Evolutionary conservation across 192 early-diverging fungal genomes (phyloP).

Genomic region (Tieghemiomyces parasiticus): DNA sequence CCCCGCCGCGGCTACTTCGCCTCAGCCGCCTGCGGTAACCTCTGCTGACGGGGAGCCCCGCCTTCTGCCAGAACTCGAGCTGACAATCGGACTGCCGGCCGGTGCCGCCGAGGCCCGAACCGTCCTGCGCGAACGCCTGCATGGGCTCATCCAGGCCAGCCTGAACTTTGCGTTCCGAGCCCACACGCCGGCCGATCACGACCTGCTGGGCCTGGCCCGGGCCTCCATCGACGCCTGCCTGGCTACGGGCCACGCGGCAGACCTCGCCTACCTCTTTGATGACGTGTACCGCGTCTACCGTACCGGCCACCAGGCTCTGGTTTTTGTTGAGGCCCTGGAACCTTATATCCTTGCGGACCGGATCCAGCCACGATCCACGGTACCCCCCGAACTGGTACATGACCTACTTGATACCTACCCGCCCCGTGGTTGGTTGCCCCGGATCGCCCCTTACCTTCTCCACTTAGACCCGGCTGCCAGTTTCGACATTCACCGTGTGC

Average conservation of each 20-base stretch:
- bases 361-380: not conserved
- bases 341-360: constrained; percentile 2
- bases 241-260: constrained; percentile 1
- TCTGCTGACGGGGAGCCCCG: not conserved
- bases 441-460: not conserved
- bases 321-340: not conserved
- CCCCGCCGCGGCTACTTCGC: not conserved
- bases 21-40: not conserved
- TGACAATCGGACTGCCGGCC: not conserved
- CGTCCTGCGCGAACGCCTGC: not conserved
- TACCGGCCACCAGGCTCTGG: not conserved
- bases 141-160: not conserved
- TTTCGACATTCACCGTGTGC: constrained; percentile 8
- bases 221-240: constrained; percentile 10
- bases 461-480: constrained; percentile 8
- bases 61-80: not conserved
- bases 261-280: constrained; percentile 2
- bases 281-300: constrained; percentile 4
- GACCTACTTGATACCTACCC: constrained; percentile 5
- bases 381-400: constrained; percentile 6
- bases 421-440: too few species aligned
- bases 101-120: too few species aligned
- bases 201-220: not conserved
- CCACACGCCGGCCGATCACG: too few species aligned
- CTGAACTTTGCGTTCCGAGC: not conserved